phyloP scores from a whole-genome alignment of 2,329 filamentous ascomycete genomes.

The Fusarium caatingaense region DNA sequence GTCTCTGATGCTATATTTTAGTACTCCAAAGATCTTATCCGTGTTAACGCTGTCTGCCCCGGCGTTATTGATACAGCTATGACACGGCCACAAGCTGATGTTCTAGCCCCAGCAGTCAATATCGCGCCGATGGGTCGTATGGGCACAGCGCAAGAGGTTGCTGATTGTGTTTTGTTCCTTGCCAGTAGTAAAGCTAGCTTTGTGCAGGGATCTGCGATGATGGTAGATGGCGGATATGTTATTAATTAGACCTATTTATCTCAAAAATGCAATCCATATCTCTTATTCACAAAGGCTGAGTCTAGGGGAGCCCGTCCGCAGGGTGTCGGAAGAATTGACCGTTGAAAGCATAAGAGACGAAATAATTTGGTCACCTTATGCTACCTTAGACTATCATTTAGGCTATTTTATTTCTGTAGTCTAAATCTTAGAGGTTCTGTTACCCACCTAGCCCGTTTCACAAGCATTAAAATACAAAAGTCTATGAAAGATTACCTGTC shows the following conservation, averaged over 20 bases:
- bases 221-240: slow-evolving; percentile 65
- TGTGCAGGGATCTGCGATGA: slow-evolving; percentile 62
- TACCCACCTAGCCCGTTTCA: too few relatives aligned
- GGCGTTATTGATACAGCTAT: slow-evolving; percentile 69
- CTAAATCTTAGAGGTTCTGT: too few relatives aligned
- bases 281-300: neutral
- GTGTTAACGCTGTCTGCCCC: slow-evolving; percentile 70
- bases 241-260: slow-evolving; percentile 52
- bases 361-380: too few relatives aligned
- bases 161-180: slow-evolving; percentile 61
- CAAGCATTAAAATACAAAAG: too few relatives aligned
- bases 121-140: slow-evolving; percentile 64
- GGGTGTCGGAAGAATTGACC: too few relatives aligned
- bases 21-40: slow-evolving; percentile 58
- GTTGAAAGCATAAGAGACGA: too few relatives aligned
- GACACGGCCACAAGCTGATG: slow-evolving; percentile 51
- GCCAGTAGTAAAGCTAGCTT: slow-evolving; percentile 62
- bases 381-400: too few relatives aligned
- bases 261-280: neutral
- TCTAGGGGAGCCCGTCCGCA: too few relatives aligned
- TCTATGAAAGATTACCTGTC: slow-evolving; percentile 3
- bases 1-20: slow-evolving; percentile 48
- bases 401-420: too few relatives aligned
- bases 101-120: slow-evolving; percentile 1
- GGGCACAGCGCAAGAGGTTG: slow-evolving; percentile 62